phyloP scores from a whole-genome alignment of 2,329 filamentous ascomycete species.

The Fusarium staphyleae region DNA sequence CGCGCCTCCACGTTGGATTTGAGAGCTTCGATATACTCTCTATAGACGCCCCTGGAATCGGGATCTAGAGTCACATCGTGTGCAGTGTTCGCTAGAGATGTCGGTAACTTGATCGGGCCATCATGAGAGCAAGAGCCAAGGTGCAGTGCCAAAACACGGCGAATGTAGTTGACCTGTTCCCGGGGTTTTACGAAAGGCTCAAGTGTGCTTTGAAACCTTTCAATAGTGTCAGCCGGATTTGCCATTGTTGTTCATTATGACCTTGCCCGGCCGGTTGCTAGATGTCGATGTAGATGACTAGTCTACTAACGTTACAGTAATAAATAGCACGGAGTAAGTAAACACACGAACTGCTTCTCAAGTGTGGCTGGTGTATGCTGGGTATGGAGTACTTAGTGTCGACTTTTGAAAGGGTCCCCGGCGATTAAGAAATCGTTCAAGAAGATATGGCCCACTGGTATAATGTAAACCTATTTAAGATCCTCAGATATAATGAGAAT shows the following conservation, averaged over 20 bases:
- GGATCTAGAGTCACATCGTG: conserved; percentile 46
- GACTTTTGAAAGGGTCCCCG: too few relatives aligned
- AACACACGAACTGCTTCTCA: conserved; percentile 11
- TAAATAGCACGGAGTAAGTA: conserved; percentile 23
- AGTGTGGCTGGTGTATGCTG: conserved; percentile 25
- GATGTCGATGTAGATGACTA: conserved; percentile 19
- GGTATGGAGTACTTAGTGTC: too few relatives aligned
- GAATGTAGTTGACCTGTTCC: conserved; percentile 64
- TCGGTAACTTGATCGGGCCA: conserved; percentile 52
- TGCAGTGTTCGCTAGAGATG: conserved; percentile 57
- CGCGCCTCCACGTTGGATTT: conserved; percentile 60
- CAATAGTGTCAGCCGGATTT: conserved; percentile 43
- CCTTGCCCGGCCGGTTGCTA: conserved; percentile 14
- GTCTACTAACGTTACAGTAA: too few relatives aligned
- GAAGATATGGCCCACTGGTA: too few relatives aligned
- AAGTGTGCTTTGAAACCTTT: conserved; percentile 54
- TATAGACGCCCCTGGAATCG: conserved; percentile 56
- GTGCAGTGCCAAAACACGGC: conserved; percentile 61
- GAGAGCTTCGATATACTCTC: conserved; percentile 63
- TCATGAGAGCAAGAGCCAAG: conserved; percentile 57
- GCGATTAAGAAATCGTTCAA: too few relatives aligned
- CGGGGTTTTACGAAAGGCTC: conserved; percentile 62
- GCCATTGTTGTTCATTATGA: conserved; percentile 40
- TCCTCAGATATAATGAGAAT: too few relatives aligned
- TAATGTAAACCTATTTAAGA: too few relatives aligned